Base-by-base conservation (phyloP, 495 filamentous ascomycete species). In the Penicillium salamii region DNA sequence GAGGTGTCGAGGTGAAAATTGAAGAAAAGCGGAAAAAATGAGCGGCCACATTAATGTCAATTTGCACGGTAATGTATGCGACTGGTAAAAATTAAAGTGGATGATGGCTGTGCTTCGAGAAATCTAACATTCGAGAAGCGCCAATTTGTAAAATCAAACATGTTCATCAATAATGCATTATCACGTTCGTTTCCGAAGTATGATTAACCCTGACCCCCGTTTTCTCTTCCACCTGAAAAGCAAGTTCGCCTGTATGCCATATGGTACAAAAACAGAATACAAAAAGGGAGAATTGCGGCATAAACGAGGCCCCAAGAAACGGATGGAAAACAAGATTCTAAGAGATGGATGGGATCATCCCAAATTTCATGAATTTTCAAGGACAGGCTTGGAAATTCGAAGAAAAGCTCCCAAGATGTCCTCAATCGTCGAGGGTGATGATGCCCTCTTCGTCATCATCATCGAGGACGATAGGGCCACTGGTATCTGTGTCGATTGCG, bases 371-470 rank as follows among this genome's bases (percentile, higher is more conserved):
- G n/a, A n/a, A n/a, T n/a, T n/a, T n/a, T n/a, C n/a, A n/a, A n/a
- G n/a, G n/a, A n/a, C n/a, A n/a, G n/a, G n/a, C n/a, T n/a, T n/a
- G n/a, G n/a, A n/a, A n/a, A n/a, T n/a, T n/a, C n/a, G 8, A 26
- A 26, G 23, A 8, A 7, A 7, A 8, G 6, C 7, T 7, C 15
- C 9, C 31, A 18, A 7, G 29, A 32, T 4, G 5, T 32, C 12
- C 34, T 29, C 50, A 58, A 63, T 90, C 86, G 19, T 89, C 83
- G 58, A 95, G 91, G 45, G 89, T 57, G 53, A 95, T 91, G 7
- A 85, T 82, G 17, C 86, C 87, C 29, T 78, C 79, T 2, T 70
- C 74, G 7, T 67, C 55, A 50, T 67, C 55, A 50, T 86, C 86
- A 45, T 89, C 80, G 11, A 78, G 39, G 15, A 81, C 57, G 15